Conservation (phyloP, 371 early-diverging fungal species). For the Mucor mucedo region DNA sequence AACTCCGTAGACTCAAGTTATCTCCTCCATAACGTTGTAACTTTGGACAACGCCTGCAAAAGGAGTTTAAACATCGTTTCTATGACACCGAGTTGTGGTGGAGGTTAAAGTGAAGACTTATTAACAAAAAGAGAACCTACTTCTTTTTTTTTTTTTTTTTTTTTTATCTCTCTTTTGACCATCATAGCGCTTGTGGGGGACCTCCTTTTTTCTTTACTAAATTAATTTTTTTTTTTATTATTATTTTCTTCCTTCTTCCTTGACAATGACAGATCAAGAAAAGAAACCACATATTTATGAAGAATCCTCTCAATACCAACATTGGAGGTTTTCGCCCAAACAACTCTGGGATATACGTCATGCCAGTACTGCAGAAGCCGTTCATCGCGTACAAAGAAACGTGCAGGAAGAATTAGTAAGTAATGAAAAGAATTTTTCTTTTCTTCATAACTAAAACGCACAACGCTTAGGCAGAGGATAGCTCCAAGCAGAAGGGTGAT, state of each 20-base stretch:
- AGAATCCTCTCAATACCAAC: constrained; percentile 71
- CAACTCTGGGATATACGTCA: constrained; percentile 66
- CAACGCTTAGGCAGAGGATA: background rate
- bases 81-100: constrained; percentile 15
- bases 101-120: background rate
- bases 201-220: too few species aligned
- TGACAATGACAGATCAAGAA: constrained; percentile 14
- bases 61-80: background rate
- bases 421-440: background rate
- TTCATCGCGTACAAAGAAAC: constrained; percentile 61
- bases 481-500: constrained; percentile 4
- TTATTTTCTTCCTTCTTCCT: constrained; percentile 1
- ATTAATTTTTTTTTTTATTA: background rate
- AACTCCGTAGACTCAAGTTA: constrained; percentile 34
- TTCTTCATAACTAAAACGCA: background rate
- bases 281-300: constrained; percentile 41
- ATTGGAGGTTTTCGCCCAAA: constrained; percentile 74
- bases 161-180: too few species aligned
- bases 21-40: constrained; percentile 14
- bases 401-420: constrained; percentile 58
- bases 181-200: too few species aligned
- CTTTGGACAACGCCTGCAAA: background rate
- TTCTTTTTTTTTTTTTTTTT: too few species aligned
- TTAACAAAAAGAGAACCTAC: background rate
- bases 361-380: constrained; percentile 59